phyloP scores from a whole-genome alignment of 2,329 filamentous ascomycete genomes.

The Metarhizium rileyi region DNA sequence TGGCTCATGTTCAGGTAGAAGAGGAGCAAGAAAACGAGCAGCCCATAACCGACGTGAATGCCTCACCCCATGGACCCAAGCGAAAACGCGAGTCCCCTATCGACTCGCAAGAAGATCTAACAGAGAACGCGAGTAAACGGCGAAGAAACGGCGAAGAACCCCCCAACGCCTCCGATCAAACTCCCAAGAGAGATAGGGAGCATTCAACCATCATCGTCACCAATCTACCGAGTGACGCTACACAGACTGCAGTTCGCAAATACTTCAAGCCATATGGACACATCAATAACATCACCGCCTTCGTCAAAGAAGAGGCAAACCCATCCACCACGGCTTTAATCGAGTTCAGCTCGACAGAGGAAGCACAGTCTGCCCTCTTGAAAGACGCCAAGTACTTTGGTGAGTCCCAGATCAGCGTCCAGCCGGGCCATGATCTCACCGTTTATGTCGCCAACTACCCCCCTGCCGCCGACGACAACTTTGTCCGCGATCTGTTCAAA shows the following conservation, averaged over 20 bases:
- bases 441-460: constrained; percentile 90
- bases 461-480: constrained; percentile 60
- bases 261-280: constrained; percentile 89
- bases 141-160: constrained; percentile 38
- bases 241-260: constrained; percentile 66
- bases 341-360: constrained; percentile 74
- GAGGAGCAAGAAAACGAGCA: constrained; percentile 13
- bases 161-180: constrained; percentile 19
- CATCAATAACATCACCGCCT: constrained; percentile 65
- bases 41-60: constrained; percentile 10
- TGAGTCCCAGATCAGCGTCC: constrained; percentile 62
- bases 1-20: neutral
- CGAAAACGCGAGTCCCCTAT: constrained; percentile 60
- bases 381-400: constrained; percentile 73
- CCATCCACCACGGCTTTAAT: constrained; percentile 62
- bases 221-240: constrained; percentile 61
- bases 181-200: constrained; percentile 73
- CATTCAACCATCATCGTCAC: constrained; percentile 77
- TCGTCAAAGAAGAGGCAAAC: constrained; percentile 48
- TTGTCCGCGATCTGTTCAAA: constrained; percentile 58
- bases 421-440: constrained; percentile 66
- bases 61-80: constrained; percentile 44
- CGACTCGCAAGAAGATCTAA: constrained; percentile 27
- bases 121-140: constrained; percentile 55
- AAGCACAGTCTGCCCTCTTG: constrained; percentile 71